Conservation (phyloP, 345 rosid species). For the Pistacia atlantica region DNA sequence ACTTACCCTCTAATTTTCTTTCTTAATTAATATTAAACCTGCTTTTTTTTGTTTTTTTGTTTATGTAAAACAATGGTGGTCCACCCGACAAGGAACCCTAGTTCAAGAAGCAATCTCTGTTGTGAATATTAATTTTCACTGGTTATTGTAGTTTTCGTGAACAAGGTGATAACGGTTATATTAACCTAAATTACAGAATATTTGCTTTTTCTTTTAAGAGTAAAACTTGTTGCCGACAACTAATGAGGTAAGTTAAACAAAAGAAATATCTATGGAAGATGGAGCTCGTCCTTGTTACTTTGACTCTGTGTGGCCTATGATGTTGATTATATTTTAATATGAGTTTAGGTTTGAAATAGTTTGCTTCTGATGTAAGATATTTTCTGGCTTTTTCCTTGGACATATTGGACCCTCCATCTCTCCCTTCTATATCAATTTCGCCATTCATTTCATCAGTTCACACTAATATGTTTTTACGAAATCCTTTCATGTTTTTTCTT, state of each 20-base stretch:
- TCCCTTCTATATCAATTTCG: neutral
- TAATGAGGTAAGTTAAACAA: conserved; percentile 27
- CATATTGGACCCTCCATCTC: conserved; percentile 6
- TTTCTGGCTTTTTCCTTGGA: conserved; percentile 14
- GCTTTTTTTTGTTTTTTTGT: no score
- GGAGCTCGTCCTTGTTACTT: conserved; percentile 28
- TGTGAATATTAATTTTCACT: conserved; percentile 6
- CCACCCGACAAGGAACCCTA: conserved; percentile 59
- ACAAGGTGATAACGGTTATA: conserved; percentile 13
- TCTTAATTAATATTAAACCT: conserved; percentile 27
- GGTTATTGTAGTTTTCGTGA: conserved; percentile 26
- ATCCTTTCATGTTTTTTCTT: no score
- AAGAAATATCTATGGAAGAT: neutral
- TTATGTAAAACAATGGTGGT: conserved; percentile 22
- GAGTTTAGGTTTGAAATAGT: conserved; percentile 45
- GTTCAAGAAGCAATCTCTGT: conserved; percentile 49
- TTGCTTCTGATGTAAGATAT: conserved; percentile 24
- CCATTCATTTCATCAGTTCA: neutral
- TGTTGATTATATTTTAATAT: conserved; percentile 29
- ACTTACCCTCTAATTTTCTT: conserved; percentile 27
- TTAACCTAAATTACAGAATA: conserved; percentile 9
- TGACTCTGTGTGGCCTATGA: conserved; percentile 36
- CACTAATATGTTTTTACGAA: neutral
- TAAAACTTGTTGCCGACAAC: conserved; percentile 38
- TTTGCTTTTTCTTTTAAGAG: conserved; percentile 19